phyloP scores from a whole-genome alignment of 768 basidiomycete species.

The Dioszegia aurantiaca region DNA sequence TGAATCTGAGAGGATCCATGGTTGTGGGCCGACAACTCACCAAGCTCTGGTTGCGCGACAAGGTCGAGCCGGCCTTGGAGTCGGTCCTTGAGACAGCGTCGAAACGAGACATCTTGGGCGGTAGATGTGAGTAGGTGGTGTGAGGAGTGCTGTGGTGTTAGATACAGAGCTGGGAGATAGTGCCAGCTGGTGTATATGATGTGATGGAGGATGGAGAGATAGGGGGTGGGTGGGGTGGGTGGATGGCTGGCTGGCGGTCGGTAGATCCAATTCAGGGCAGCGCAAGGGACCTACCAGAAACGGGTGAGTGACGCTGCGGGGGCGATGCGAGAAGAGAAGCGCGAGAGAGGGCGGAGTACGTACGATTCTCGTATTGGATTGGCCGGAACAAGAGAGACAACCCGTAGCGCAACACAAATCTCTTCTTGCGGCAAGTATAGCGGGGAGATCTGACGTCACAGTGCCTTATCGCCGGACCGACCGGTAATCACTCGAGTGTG shows the following conservation, averaged over 20 bases:
- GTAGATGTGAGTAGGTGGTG: background rate
- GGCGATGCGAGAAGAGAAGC: too few relatives aligned
- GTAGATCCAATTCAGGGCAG: too few relatives aligned
- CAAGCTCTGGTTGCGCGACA: slow-evolving; percentile 76
- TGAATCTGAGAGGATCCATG: too few relatives aligned
- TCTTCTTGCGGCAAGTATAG: too few relatives aligned
- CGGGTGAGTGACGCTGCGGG: too few relatives aligned
- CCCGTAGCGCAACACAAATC: background rate
- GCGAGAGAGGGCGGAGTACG: too few relatives aligned
- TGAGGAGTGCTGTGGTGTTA: background rate
- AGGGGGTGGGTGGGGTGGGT: too few relatives aligned
- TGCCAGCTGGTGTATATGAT: background rate
- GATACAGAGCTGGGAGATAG: background rate
- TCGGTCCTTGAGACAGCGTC: slow-evolving; percentile 63
- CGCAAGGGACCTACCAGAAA: too few relatives aligned
- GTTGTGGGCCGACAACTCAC: too few relatives aligned
- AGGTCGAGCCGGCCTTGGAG: slow-evolving; percentile 65
- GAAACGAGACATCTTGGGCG: slow-evolving; percentile 50
- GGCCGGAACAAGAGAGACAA: background rate
- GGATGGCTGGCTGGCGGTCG: too few relatives aligned
- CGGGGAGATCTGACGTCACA: slow-evolving; percentile 1
- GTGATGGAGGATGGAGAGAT: background rate
- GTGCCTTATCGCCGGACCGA: background rate
- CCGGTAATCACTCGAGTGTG: background rate
- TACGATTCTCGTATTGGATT: too few relatives aligned